Percentiles rank a stretch among this genome's conserved stretches.
These are phyloP conservation scores for Cryptomeria japonica DNA, from an alignment of 75 land plant genomes.

Conservation along the genomic window DNA sequence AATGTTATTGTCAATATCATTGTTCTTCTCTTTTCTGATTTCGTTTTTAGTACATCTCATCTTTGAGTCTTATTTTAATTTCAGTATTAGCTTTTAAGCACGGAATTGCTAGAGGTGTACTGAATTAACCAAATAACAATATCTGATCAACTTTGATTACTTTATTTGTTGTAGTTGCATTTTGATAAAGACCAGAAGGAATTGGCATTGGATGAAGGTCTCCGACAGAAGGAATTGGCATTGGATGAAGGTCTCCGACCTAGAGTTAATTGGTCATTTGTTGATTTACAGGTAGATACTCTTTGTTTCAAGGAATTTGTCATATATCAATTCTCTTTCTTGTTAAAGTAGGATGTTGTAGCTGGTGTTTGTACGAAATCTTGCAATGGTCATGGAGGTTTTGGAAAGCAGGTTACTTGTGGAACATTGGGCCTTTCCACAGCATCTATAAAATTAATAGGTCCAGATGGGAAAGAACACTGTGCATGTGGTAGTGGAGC, in stretches of 20 bases:
- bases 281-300: slow-evolving; percentile 60
- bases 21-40: not conserved
- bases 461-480: slow-evolving; percentile 65
- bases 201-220: slow-evolving; percentile 78
- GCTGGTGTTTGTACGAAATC: not conserved
- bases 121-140: not conserved
- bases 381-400: not conserved
- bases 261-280: slow-evolving; percentile 62
- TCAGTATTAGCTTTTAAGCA: not conserved
- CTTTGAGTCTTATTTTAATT: not conserved
- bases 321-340: not conserved
- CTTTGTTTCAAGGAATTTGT: not conserved
- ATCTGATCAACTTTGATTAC: not conserved
- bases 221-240: slow-evolving; percentile 76
- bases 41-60: not conserved
- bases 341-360: not conserved
- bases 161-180: slow-evolving; percentile 36
- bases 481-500: slow-evolving; percentile 74
- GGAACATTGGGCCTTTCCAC: slow-evolving; percentile 92
- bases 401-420: slow-evolving; percentile 52
- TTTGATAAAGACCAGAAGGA: slow-evolving; percentile 78
- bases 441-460: slow-evolving; percentile 72
- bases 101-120: not conserved
- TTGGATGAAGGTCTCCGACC: slow-evolving; percentile 92
- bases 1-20: not conserved